Evolutionary conservation across 164 flowering plant genomes (phyloP), one percentile per base, ranked within the genome.

Genomic region (Piper longum): DNA sequence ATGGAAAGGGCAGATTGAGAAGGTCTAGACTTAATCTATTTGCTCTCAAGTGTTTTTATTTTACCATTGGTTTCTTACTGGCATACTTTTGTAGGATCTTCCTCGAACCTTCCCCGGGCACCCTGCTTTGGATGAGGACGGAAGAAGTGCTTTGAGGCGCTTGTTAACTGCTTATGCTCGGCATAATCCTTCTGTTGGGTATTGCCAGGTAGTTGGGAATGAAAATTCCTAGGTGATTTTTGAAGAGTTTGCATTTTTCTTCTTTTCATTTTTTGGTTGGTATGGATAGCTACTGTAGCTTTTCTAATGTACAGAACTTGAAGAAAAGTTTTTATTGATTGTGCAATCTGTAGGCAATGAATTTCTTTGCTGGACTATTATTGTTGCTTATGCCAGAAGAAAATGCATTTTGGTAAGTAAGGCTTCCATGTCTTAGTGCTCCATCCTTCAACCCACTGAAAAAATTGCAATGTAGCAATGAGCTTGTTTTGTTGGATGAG

Each of bases 21-120:
- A 93, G 97, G 99, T 93, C 45, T 14, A 44, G 75, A 64, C 70
- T 69, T 57, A 17, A 19, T 73, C 69, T 43, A 36, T 62, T 9
- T 45, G 17, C 64, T 71, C 56, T 72, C 63, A 60, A 41, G 43
- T n/a, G 57, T 41, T 51, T 57, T 64, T 51, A 64, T 56, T 54
- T 54, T 64, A 67, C 36, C 73, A 75, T 14, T 48, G 52, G 14
- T 48, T 9, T 5, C 52, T 48, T 12, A 48, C 52, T 48, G 1
- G 60, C 7, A 4, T 26, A 36, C 26, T 57, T 72, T 4, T 75
- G 70, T 79, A 93, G 97, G 99, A 95, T 81, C 74, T 95, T 69
- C 99, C 99, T 69, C 82, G 99, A 59, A 95, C 99, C 40, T 95
- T 95, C 70, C 99, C 99, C n/a, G 99, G 99, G 43, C 99, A 95